Evolutionary conservation across 2,329 filamentous ascomycete genomes (phyloP).

Genomic region (Polytolypa hystricis): DNA sequence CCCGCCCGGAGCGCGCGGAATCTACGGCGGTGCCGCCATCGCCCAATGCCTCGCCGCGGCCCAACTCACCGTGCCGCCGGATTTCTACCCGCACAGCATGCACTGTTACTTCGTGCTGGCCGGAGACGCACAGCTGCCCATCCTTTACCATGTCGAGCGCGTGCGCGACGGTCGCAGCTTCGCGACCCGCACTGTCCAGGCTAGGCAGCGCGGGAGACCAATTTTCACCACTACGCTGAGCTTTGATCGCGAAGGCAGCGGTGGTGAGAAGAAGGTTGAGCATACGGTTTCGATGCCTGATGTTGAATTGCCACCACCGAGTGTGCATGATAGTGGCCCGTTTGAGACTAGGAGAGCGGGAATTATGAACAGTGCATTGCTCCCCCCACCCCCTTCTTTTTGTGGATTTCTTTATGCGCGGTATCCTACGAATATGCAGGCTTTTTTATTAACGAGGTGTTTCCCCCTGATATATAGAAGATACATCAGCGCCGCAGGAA

Average conservation of each 20-base stretch:
- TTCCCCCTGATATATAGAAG: conserved; percentile 18
- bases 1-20: conserved; percentile 78
- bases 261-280: conserved; percentile 44
- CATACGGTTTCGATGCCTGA: conserved; percentile 56
- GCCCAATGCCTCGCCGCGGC: conserved; percentile 83
- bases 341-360: conserved; percentile 49
- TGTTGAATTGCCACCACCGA: conserved; percentile 35
- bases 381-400: neutral
- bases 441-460: neutral
- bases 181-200: conserved; percentile 90
- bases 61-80: conserved; percentile 67
- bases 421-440: no score
- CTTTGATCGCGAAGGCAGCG: conserved; percentile 56
- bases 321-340: conserved; percentile 34
- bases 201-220: conserved; percentile 70
- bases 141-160: conserved; percentile 89
- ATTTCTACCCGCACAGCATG: conserved; percentile 87
- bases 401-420: no score
- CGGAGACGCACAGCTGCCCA: conserved; percentile 70
- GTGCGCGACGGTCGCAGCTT: conserved; percentile 85
- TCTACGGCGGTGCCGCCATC: conserved; percentile 88
- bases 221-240: conserved; percentile 96
- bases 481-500: conserved; percentile 45
- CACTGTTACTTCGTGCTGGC: conserved; percentile 98
- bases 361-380: conserved; percentile 42